Conservation (phyloP, 2,329 filamentous ascomycete species). For the Blastomyces percursus region DNA sequence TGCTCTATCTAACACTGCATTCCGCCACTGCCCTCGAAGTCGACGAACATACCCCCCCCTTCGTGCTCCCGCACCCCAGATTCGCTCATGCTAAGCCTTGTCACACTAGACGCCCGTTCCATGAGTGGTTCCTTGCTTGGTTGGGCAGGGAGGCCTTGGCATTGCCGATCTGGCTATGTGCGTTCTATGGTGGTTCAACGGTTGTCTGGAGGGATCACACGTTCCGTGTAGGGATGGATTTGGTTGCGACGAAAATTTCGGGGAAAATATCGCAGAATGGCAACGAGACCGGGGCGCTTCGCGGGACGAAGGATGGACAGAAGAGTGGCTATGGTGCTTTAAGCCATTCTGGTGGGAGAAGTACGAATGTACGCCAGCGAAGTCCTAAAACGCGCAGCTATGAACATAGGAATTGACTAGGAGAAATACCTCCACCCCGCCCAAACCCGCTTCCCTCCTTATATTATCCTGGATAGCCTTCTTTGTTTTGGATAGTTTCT, state of each 20-base stretch:
- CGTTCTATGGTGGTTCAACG: constrained; percentile 75
- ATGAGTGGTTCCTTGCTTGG: constrained; percentile 72
- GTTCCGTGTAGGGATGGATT: constrained; percentile 74
- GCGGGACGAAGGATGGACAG: too few species aligned
- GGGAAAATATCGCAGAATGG: neutral
- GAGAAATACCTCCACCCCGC: too few species aligned
- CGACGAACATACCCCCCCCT: constrained; percentile 62
- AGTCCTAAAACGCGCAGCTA: neutral
- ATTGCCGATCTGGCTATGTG: constrained; percentile 80
- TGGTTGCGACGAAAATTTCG: constrained; percentile 55
- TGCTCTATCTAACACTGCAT: constrained; percentile 63
- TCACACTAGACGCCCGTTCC: constrained; percentile 46
- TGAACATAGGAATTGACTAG: neutral
- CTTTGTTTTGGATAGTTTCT: neutral
- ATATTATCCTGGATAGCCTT: neutral
- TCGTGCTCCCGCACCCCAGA: constrained; percentile 46
- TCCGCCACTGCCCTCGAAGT: constrained; percentile 58
- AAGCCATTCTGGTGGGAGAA: neutral
- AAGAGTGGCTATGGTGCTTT: neutral
- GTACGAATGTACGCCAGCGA: neutral
- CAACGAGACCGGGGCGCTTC: neutral
- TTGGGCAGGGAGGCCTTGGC: constrained; percentile 71
- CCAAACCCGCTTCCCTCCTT: too few species aligned
- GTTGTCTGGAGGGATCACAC: constrained; percentile 77
- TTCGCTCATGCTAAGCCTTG: constrained; percentile 19